These are phyloP conservation scores for Nannochloris sp. DNA, from an alignment of 139 green algal species.

Conservation along the genomic window DNA sequence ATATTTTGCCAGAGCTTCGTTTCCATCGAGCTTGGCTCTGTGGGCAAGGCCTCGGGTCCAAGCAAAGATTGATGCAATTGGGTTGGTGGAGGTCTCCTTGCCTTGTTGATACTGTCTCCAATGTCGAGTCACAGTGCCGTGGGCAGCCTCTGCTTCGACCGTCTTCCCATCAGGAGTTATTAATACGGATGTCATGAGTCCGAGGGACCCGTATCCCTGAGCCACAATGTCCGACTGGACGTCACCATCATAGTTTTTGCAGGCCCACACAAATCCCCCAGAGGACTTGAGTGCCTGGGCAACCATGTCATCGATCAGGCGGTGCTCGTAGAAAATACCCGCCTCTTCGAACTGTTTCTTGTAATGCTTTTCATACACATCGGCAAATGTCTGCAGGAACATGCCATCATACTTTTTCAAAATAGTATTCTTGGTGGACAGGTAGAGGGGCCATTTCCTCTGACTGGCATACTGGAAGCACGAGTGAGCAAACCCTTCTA, in stretches of 20 bases:
- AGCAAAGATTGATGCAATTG: constrained; percentile 90
- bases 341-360: constrained; percentile 70
- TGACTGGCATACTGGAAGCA: constrained; percentile 86
- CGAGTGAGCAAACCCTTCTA: constrained; percentile 80
- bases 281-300: constrained; percentile 84
- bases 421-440: constrained; percentile 98
- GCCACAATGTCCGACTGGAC: constrained; percentile 82
- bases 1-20: constrained; percentile 67
- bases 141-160: constrained; percentile 90
- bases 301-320: constrained; percentile 98
- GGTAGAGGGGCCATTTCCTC: constrained; percentile 78
- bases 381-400: constrained; percentile 73
- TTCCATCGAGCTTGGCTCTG: constrained; percentile 86
- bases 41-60: constrained; percentile 89
- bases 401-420: constrained; percentile 90
- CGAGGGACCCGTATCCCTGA: constrained; percentile 87
- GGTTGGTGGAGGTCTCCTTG: constrained; percentile 88
- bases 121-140: constrained; percentile 92
- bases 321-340: constrained; percentile 94
- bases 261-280: constrained; percentile 95
- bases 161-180: constrained; percentile 87
- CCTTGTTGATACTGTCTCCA: constrained; percentile 95
- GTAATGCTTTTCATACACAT: constrained; percentile 81
- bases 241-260: constrained; percentile 56
- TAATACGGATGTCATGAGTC: constrained; percentile 93